phyloP scores from a whole-genome alignment of 495 filamentous ascomycete genomes.

The Neurospora sp. region DNA sequence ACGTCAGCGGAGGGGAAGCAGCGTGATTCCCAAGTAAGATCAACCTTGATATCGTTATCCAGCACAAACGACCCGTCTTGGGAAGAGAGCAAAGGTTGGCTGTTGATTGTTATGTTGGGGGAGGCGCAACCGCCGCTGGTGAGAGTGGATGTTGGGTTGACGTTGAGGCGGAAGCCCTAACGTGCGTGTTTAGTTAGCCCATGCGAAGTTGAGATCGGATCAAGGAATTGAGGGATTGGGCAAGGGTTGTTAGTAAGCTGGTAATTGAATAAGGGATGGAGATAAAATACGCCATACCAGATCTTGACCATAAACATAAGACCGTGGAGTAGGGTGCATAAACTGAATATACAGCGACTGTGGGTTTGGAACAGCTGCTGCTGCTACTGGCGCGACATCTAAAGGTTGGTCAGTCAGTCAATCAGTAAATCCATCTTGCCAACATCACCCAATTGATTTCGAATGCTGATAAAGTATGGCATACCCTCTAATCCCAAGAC shows the following conservation, averaged over 20 bases:
- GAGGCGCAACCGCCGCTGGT: slow-evolving; percentile 18
- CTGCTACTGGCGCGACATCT: not conserved
- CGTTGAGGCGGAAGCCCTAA: slow-evolving; percentile 21
- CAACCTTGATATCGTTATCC: slow-evolving; percentile 15
- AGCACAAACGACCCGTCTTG: slow-evolving; percentile 23
- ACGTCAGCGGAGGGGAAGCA: slow-evolving; percentile 35
- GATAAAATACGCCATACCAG: too few species aligned
- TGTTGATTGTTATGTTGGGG: slow-evolving; percentile 28
- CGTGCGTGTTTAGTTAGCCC: too few species aligned
- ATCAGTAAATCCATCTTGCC: not conserved
- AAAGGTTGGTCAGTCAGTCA: not conserved
- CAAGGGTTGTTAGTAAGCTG: too few species aligned
- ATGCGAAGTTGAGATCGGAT: too few species aligned
- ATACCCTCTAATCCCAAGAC: not conserved
- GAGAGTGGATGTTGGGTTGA: slow-evolving; percentile 14
- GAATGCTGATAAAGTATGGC: too few species aligned
- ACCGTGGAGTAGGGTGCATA: not conserved
- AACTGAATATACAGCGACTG: not conserved
- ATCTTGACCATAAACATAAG: not conserved
- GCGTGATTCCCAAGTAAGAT: slow-evolving; percentile 35
- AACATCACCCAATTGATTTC: too few species aligned
- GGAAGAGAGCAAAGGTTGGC: slow-evolving; percentile 19
- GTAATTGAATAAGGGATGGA: too few species aligned
- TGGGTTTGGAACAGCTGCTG: not conserved
- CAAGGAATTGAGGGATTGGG: too few species aligned